A percentile compares a stretch with the other conserved stretches of the same genome.
Conservation (phyloP, 1,284 basidiomycete species). For the Microbotryum scabiosae region DNA sequence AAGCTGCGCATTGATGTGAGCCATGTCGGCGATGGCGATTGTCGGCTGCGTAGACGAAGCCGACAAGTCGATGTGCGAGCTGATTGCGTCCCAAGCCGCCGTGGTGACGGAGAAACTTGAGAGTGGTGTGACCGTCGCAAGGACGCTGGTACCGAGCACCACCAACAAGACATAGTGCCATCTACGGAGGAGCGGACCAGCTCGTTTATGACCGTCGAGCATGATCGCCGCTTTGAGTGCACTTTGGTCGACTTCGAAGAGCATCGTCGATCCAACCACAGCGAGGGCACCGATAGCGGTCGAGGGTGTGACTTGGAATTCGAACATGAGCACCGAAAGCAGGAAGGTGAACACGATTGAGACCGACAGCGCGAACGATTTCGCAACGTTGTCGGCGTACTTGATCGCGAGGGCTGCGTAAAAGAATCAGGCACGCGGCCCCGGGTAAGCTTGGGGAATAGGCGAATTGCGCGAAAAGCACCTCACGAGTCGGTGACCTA, state of each 20-base stretch:
- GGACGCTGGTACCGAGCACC: slow-evolving; percentile 7
- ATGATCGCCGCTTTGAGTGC: neutral
- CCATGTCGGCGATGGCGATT: slow-evolving; percentile 24
- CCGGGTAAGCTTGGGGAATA: slow-evolving; percentile 17
- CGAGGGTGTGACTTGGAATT: slow-evolving; percentile 32
- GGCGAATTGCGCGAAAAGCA: slow-evolving; percentile 31
- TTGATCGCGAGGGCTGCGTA: slow-evolving; percentile 34
- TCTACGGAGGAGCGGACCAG: slow-evolving; percentile 4
- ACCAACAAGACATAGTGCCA: slow-evolving; percentile 24
- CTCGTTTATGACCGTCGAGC: neutral
- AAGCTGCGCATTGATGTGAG: slow-evolving; percentile 13
- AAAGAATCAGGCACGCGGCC: neutral
- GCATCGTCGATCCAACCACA: slow-evolving; percentile 36
- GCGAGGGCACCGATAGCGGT: slow-evolving; percentile 33
- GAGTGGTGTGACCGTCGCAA: slow-evolving; percentile 11
- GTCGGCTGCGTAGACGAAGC: slow-evolving; percentile 7
- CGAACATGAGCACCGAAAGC: slow-evolving; percentile 35
- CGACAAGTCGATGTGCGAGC: slow-evolving; percentile 1
- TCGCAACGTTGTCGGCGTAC: slow-evolving; percentile 41
- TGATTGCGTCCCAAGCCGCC: slow-evolving; percentile 11
- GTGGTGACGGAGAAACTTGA: slow-evolving; percentile 15
- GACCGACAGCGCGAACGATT: slow-evolving; percentile 39
- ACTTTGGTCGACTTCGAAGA: slow-evolving; percentile 30
- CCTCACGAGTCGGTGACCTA: slow-evolving; percentile 34
- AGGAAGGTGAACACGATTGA: slow-evolving; percentile 40